Base-by-base conservation (phyloP, 805 yeast species). In the Teunomyces stri region DNA sequence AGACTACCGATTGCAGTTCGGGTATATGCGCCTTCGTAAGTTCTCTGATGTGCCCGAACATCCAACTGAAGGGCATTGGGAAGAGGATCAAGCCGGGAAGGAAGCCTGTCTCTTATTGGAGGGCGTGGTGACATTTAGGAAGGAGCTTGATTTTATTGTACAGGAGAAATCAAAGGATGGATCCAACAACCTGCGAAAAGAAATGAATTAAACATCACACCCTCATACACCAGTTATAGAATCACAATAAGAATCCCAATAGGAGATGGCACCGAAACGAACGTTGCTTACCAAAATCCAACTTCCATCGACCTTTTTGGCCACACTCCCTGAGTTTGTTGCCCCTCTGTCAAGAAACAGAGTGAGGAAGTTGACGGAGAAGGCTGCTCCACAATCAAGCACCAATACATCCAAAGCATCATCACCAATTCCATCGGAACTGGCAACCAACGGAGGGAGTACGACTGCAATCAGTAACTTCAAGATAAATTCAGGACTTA, bases 11-110 rank as follows among this genome's bases (percentile, higher is more conserved):
- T 66, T 16, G 91, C 85, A 0, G 91, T 80, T 44, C 96, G 65
- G 21, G 85, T 72, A 58, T 88, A 87, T 1, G 95, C 91, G 0
- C 95, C 96, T 59, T 87, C 94, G 57, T 86, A 87, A 0, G 95
- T 87, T 47, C 96, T 65, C 64, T 87, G 94, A 55, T 85, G 85
- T 0, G 92, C 94, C 55, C 85, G 53, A 2, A 80, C 71, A 52
- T 80, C 84, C 21, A 79, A 62, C 54, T 75, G 73, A 45, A 69
- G 70, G 5, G 61, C 64, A 4, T 62, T 65, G 33, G 72, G 62
- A 3, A 76, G 65, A 4, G 75, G 64, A 40, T 70, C 72, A 10
- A 72, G 54, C 16, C 67, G 43, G 0, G 75, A 67, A 5, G 71
- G 69, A 5, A 57, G 51, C 28, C 72, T 50, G 30, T 53, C 55